Evolutionary conservation across 2,329 filamentous ascomycete species (phyloP), one percentile per base, ranked within the genome.

Genomic region (Pseudogymnoascus sp.): DNA sequence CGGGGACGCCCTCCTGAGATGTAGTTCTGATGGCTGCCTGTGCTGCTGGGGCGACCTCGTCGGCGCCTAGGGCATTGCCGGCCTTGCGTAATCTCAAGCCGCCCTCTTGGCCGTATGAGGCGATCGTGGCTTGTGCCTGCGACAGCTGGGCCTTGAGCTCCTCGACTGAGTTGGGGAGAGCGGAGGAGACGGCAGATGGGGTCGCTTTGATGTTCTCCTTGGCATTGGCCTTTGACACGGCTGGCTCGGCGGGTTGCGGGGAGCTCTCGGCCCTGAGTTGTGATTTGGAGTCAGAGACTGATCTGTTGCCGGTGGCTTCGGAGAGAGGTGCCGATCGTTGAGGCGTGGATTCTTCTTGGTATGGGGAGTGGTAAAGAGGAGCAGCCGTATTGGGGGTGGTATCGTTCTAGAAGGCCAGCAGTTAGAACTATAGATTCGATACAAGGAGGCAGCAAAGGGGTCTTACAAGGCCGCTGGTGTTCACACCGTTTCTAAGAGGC

Each of bases 51-150:
- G 79, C 76, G 77, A 80, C 67, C 75, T 79, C 54, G 73, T 75
- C 62, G 75, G 71, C 73, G 77, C 79, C 75, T 82, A 85, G 65
- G 80, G 79, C 66, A 62, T 84, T 77, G 21, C 72, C 75, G 13
- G 79, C 70, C 79, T 95, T 96, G 70, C 92, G 85, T 80, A 96
- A 90, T 73, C 91, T 83, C 66, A 96, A 78, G 36, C 89, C 90
- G 64, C 85, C 82, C 63, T 92, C 88, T 72, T 88, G 79, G 73
- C 84, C 87, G 69, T 95, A 80, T 66, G 82, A 81, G 64, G 85
- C 80, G 68, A 96, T 89, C 67, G 87, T 85, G 28, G 86, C 86
- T 73, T 92, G 87, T 34, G 92, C 90, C 68, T 92, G 85, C 61
- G 85, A 81, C 36, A 96, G 85, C 76, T 93, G 89, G 62, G 82